phyloP scores from a whole-genome alignment of 1,284 basidiomycete species.

The Schizopora paradoxa region DNA sequence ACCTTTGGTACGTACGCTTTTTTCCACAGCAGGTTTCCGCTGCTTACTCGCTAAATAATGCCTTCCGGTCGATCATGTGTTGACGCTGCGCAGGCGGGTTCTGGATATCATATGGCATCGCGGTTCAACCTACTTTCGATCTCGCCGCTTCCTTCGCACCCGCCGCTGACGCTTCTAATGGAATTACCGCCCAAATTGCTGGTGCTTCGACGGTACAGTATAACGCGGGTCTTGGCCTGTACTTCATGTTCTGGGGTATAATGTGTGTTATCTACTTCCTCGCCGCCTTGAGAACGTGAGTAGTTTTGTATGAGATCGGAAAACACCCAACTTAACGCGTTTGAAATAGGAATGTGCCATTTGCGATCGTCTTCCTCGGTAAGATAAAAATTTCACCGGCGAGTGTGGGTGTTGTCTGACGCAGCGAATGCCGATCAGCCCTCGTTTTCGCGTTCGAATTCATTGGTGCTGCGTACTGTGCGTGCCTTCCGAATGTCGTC shows the following conservation, averaged over 20 bases:
- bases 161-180: conserved; percentile 16
- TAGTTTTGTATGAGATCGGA: not conserved
- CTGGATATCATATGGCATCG: conserved; percentile 20
- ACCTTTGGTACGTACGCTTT: conserved; percentile 19
- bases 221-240: conserved; percentile 20
- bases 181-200: conserved; percentile 18
- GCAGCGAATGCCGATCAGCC: conserved; percentile 7
- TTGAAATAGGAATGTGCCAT: conserved; percentile 18
- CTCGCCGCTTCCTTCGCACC: conserved; percentile 21
- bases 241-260: conserved; percentile 20
- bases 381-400: not conserved
- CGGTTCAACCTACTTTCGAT: conserved; percentile 18
- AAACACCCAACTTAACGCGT: not conserved
- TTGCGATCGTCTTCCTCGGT: conserved; percentile 20
- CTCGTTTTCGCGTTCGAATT: conserved; percentile 19
- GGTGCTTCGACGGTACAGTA: conserved; percentile 18
- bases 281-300: conserved; percentile 21
- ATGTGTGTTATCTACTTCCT: conserved; percentile 19
- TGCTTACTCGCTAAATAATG: too few relatives aligned
- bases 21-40: not conserved
- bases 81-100: conserved; percentile 18
- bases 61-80: not conserved
- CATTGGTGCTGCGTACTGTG: conserved; percentile 22
- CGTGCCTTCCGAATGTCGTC: conserved; percentile 5
- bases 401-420: not conserved